phyloP scores from a whole-genome alignment of 805 yeast genomes.

The Starmerella stellata region DNA sequence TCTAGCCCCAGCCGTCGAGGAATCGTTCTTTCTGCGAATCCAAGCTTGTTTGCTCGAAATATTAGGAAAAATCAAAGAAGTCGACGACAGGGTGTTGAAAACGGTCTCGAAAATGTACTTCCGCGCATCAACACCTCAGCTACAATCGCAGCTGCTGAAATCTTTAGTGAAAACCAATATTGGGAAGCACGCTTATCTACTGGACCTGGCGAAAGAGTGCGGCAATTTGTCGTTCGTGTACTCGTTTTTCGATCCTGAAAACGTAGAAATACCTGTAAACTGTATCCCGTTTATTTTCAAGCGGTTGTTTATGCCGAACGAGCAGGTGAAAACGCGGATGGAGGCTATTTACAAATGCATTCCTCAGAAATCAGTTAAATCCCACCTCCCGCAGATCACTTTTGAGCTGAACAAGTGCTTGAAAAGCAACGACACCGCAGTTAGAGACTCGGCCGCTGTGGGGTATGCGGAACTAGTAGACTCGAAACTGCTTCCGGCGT shows the following conservation, averaged over 20 bases:
- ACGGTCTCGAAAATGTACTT: too few relatives aligned
- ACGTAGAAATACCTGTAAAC: not conserved
- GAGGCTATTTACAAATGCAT: not conserved
- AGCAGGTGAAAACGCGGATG: not conserved
- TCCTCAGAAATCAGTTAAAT: not conserved
- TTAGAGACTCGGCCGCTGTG: not conserved
- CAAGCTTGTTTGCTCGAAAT: not conserved
- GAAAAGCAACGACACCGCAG: not conserved
- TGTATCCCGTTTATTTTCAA: not conserved
- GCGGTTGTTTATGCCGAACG: not conserved
- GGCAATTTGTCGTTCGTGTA: not conserved
- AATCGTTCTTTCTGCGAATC: not conserved
- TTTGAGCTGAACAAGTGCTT: not conserved
- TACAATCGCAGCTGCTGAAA: too few relatives aligned
- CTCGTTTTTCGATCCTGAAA: not conserved
- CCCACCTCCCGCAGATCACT: not conserved
- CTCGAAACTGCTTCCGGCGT: not conserved
- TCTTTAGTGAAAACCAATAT: too few relatives aligned
- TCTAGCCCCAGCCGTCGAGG: not conserved
- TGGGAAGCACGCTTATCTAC: not conserved
- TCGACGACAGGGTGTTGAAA: too few relatives aligned
- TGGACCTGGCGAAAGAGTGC: not conserved
- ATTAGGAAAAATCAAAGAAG: too few relatives aligned
- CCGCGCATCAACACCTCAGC: too few relatives aligned
- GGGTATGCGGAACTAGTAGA: not conserved